phyloP scores from a whole-genome alignment of 2,329 filamentous ascomycete genomes.

The Ceratocystis diversiconidia region DNA sequence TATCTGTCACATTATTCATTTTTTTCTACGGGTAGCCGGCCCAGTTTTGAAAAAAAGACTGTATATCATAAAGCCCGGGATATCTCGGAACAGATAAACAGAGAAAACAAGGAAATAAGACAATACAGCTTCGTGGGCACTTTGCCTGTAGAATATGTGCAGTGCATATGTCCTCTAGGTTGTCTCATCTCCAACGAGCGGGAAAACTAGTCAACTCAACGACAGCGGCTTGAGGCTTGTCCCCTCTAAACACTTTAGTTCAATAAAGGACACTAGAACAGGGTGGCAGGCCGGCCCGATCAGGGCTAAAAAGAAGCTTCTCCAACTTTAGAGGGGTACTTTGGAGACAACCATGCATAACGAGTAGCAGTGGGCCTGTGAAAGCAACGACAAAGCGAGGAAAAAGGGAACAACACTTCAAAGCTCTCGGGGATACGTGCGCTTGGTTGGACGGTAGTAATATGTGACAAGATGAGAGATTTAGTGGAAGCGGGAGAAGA shows the following conservation, averaged over 20 bases:
- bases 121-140: neutral
- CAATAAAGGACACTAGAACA: neutral
- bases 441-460: neutral
- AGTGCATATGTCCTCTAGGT: neutral
- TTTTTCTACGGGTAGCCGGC: neutral
- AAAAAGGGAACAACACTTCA: neutral
- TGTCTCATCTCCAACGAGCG: neutral
- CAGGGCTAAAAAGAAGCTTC: slow-evolving; percentile 3
- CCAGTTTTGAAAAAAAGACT: neutral
- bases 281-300: neutral
- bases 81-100: neutral
- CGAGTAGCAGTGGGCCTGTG: neutral
- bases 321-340: neutral
- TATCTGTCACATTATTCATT: neutral
- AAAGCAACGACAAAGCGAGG: neutral
- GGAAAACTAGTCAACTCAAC: neutral
- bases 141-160: neutral
- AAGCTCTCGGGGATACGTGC: neutral
- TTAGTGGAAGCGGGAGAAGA: neutral
- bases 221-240: neutral
- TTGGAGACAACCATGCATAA: neutral
- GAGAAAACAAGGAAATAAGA: neutral
- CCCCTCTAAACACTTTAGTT: neutral
- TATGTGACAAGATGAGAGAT: slow-evolving; percentile 2
- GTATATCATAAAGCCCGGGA: neutral